A percentile compares a stretch with the other conserved stretches of the same genome.
These are phyloP conservation scores for Spathaspora arborariae DNA, from an alignment of 805 yeast genomes.

Conservation along the genomic window DNA sequence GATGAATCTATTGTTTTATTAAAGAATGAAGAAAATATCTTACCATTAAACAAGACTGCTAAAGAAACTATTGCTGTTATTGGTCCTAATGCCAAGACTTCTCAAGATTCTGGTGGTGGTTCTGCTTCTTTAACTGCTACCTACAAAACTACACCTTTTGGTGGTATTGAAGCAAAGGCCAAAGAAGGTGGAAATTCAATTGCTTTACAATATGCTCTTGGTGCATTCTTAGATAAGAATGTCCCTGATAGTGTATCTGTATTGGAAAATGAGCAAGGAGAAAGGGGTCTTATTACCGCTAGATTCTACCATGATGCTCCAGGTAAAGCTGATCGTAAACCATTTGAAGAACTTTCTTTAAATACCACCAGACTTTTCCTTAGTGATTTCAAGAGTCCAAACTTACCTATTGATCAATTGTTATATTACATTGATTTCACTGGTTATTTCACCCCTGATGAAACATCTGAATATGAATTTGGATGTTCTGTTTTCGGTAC, in stretches of 20 bases:
- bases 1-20: constrained; percentile 53
- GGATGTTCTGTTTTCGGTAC: constrained; percentile 54
- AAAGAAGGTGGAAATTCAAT: constrained; percentile 21
- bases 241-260: constrained; percentile 27
- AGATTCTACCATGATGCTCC: constrained; percentile 17
- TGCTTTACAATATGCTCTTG: constrained; percentile 22
- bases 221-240: constrained; percentile 28
- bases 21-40: constrained; percentile 45
- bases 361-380: constrained; percentile 19
- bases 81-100: constrained; percentile 55
- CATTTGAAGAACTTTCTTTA: constrained; percentile 15
- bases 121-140: constrained; percentile 51
- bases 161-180: constrained; percentile 38
- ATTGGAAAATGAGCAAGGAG: constrained; percentile 19
- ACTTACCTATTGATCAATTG: constrained; percentile 14
- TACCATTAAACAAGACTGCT: constrained; percentile 41
- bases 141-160: constrained; percentile 46
- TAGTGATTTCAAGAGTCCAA: constrained; percentile 20
- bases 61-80: constrained; percentile 42
- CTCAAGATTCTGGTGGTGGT: constrained; percentile 59
- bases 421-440: constrained; percentile 43
- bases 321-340: constrained; percentile 11
- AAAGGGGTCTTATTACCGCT: constrained; percentile 15
- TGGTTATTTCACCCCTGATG: constrained; percentile 44
- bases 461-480: constrained; percentile 45